Evolutionary conservation across 2,329 filamentous ascomycete species (phyloP), one percentile per base, ranked within the genome.

Genomic region (Xylaria polymorpha): DNA sequence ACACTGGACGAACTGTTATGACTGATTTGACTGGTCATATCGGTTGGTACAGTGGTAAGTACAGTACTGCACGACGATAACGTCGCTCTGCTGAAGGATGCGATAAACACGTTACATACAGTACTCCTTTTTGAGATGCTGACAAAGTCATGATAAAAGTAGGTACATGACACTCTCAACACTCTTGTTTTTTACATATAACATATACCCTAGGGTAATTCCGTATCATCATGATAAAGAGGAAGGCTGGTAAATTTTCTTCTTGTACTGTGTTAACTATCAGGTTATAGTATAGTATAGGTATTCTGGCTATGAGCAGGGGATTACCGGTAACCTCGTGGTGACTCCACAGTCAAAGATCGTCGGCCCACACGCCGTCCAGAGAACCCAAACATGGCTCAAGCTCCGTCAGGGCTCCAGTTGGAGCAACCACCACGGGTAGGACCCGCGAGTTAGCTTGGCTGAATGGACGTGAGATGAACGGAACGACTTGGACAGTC

Each of bases 311-410:
- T 29, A 61, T 51, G 51, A 43, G 51, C 62, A 68, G 51, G 61
- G 57, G 43, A 46, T 46, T 20, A n/a, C n/a, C n/a, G n/a, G n/a
- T n/a, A 12, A 41, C 56, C 56, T 58, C 62, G 57, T 61, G 66
- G 62, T 51, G n/a, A 20, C 66, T 68, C 66, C 66, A 66, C 61
- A 58, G 20, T 29, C 37, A 2, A 29, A 25, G 55, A 58, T 43
- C 37, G 22, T 58, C 55, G 55, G 55, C 37, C 55, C 55, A 58
- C 55, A 18, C 35, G 37, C 14, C 37, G 37, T 56, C 35, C 25
- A 12, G n/a, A 6, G 32, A 56, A 56, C 7, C 53, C 32, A 37
- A 56, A 39, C 32, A 22, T 56, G n/a, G 15, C 15, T 1, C 50
- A 51, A 59, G 53, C 46, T 55, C 44, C 46, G 35, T 53, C 51